Conservation (phyloP, 2,329 filamentous ascomycete species). For the Colletotrichum magnum region DNA sequence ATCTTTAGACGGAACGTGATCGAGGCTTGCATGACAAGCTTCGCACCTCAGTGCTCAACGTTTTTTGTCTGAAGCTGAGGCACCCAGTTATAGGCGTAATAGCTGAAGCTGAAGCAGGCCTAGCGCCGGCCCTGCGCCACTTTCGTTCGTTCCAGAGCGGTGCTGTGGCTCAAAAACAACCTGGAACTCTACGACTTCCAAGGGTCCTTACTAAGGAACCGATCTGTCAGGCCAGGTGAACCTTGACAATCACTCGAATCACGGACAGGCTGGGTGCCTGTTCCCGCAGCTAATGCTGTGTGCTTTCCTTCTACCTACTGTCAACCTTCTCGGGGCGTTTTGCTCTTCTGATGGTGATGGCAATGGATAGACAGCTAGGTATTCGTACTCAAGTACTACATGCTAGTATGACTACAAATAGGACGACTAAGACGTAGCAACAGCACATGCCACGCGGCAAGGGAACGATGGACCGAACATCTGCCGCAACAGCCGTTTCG, state of each 20-base stretch:
- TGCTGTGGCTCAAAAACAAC: background rate
- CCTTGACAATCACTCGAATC: constrained; percentile 5
- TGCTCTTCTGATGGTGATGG: no score
- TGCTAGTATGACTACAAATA: background rate
- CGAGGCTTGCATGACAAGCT: background rate
- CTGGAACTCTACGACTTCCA: no score
- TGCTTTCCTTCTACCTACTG: background rate
- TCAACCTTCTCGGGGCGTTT: background rate
- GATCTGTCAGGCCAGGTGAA: background rate
- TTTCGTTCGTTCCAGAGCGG: background rate
- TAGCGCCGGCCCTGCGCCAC: background rate
- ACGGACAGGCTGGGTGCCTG: constrained; percentile 14
- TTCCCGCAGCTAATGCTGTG: background rate
- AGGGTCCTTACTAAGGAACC: no score
- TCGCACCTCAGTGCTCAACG: background rate
- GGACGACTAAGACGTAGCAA: background rate
- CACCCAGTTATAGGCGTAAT: no score
- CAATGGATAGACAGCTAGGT: no score
- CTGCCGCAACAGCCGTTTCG: constrained; percentile 22
- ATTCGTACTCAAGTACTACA: no score
- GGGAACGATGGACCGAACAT: background rate
- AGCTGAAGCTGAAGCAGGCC: background rate
- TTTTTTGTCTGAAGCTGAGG: background rate
- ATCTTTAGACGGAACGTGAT: background rate
- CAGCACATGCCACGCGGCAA: background rate